phyloP scores from a whole-genome alignment of 2,329 filamentous ascomycete species.

The Ilyonectria destructans region DNA sequence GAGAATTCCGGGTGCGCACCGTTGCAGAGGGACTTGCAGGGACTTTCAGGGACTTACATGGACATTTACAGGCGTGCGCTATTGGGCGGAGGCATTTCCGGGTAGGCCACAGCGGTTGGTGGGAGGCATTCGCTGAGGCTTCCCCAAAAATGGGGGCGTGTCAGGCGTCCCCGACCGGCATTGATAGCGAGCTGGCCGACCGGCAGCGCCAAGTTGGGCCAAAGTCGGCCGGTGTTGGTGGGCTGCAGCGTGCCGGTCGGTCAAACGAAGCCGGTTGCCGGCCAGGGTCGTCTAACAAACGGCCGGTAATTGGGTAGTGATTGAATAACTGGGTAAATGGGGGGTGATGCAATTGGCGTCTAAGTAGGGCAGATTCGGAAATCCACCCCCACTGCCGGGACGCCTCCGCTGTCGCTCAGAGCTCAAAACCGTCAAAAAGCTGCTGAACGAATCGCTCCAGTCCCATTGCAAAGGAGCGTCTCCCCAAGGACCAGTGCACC shows the following conservation, averaged over 20 bases:
- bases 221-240: background rate
- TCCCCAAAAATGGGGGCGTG: background rate
- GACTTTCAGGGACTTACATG: background rate
- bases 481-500: background rate
- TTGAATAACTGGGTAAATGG: background rate
- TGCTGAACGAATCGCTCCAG: conserved; percentile 18
- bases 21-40: too few relatives aligned
- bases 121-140: background rate
- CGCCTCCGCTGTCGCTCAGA: conserved; percentile 18
- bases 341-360: background rate
- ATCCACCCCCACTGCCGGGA: conserved; percentile 24
- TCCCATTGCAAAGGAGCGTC: conserved; percentile 20
- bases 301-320: background rate
- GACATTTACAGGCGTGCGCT: background rate
- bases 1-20: background rate
- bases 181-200: background rate
- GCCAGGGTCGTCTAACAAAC: background rate
- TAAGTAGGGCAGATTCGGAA: conserved; percentile 14
- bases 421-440: conserved; percentile 28
- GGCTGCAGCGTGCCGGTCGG: background rate
- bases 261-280: background rate
- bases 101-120: background rate
- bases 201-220: background rate
- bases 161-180: background rate
- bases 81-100: background rate